Evolutionary conservation across 768 basidiomycete species (phyloP), one percentile per base, ranked within the genome.

Genomic region (Auriculariales sp.): DNA sequence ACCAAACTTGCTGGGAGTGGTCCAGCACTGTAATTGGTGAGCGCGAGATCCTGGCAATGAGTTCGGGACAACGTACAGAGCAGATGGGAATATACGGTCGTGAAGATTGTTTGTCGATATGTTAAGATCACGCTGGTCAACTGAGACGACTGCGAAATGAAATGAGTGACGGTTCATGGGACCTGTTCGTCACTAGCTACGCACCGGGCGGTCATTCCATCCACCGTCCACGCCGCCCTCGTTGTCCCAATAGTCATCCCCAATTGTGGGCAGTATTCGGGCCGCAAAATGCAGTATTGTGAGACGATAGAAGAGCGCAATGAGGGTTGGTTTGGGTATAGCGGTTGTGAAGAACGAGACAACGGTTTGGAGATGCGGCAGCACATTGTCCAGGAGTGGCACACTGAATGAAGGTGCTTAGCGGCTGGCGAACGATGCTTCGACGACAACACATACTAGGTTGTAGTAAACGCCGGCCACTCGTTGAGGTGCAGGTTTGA

Each of bases 1-100:
- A 90, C 88, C 88, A 91, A 46, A 89, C 77, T 59, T 90, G 88
- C n/a, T 85, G 86, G 17, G 87, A 83, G 58, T 86, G 83, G 57
- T 91, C 88, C 48, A 91, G 68, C 39, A 91, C 88, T 89, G 48
- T 4, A 10, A 49, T 34, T 53, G 24, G 28, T 28, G 27, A 35
- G 36, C 50, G 30, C 14, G 22, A 47, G 28, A 29, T 47, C 31
- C n/a, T 7, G 15, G 24, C 14, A 53, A 12, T 34, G 35, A 27
- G 17, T 4, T 19, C 19, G 34, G 17, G 42, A 11, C 46, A 4
- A 73, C 86, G 59, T 57, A 91, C 88, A 68, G 15, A 92, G 71
- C 3, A 92, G 68, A 61, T 92, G 85, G 0, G 89, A 88, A 59
- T 92, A 92, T 2, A 89, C 86, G 19, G 84, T 84, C 15, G 90